Base-by-base conservation (phyloP, 2,329 filamentous ascomycete species). In the Beauveria rudraprayagi region DNA sequence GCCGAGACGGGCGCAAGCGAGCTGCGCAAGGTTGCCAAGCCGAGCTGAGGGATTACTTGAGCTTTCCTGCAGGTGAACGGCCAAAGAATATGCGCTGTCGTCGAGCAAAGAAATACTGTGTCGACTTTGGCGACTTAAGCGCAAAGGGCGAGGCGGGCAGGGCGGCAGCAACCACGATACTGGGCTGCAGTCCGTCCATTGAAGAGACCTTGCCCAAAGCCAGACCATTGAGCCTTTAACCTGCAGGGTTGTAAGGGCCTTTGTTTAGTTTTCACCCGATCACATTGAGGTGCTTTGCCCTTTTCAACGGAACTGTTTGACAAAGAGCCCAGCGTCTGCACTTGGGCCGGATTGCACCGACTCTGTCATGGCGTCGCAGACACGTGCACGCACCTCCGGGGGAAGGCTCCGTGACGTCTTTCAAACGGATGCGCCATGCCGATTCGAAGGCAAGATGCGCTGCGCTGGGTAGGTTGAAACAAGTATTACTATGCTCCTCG, bases 11-110 rank as follows among this genome's bases (percentile, higher is more conserved):
- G 91, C 3, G 70, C 79, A 51, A 85, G 80, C 66, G 94, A 97
- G 81, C 77, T 77, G 66, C 86, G 94, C 73, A 99, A 99, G 79
- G 94, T 97, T 62, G 94, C 94, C 22, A 94, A 95, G 77, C 94
- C 94, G 28, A 90, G 90, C 70, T 94, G 82, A 89, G 62, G 30
- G 51, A 50, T 22, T 44, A 30, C 26, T 24, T 22, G n/a, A 34
- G 22, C 17, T 26, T 24, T 10, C 16, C 16, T 50, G 46, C 44
- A 19, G 3, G 16, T 19, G 34, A 48, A 7, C 11, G 3, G 24
- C 8, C 4, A n/a, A 8, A 19, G 2, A 16, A 6, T 14, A 37
- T 37, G 34, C 34, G 34, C 10, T n/a, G 40, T 16, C 24, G 40
- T 43, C 40, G 24, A 22, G 22, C 14, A 56, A 10, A 19, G 34